These are phyloP conservation scores for Cyclotella atomus DNA, from an alignment of 108 stramenopile genomes.

Conservation along the genomic window DNA sequence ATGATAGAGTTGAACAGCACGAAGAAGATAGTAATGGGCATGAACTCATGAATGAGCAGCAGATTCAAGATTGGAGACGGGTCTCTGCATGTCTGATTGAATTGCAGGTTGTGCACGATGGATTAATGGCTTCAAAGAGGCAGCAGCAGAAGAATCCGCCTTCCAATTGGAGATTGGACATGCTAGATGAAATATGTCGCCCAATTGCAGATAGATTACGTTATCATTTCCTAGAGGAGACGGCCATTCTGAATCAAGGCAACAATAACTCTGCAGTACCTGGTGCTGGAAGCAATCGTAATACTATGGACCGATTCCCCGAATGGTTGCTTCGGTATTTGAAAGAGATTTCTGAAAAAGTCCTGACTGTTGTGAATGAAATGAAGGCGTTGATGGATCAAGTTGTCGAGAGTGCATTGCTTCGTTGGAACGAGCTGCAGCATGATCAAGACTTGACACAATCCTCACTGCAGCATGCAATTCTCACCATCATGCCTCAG, in stretches of 20 bases:
- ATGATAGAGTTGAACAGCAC: neutral
- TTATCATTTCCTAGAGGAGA: conserved; percentile 77
- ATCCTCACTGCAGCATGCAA: neutral
- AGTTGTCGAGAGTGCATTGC: conserved; percentile 30
- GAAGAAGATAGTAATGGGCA: too few relatives aligned
- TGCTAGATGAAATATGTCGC: conserved; percentile 54
- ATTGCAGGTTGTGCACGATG: conserved; percentile 44
- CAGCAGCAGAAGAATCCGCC: conserved; percentile 1
- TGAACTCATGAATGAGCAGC: conserved; percentile 5
- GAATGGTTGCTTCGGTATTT: conserved; percentile 81
- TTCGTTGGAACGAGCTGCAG: too few relatives aligned
- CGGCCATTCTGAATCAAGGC: conserved; percentile 24
- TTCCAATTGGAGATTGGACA: conserved; percentile 33
- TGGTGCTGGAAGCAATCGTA: too few relatives aligned
- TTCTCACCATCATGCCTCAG: neutral
- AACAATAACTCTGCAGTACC: neutral
- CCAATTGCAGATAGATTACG: conserved; percentile 55
- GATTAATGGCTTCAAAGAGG: neutral
- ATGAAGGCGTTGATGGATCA: conserved; percentile 34
- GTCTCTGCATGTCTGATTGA: conserved; percentile 41
- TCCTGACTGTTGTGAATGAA: conserved; percentile 3
- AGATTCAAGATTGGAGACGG: too few relatives aligned
- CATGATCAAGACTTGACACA: too few relatives aligned
- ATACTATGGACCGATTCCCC: conserved; percentile 64
- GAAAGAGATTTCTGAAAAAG: conserved; percentile 52